These are phyloP conservation scores for Biscogniauxia sp. DNA, from an alignment of 2,329 filamentous ascomycete genomes.

Conservation along the genomic window DNA sequence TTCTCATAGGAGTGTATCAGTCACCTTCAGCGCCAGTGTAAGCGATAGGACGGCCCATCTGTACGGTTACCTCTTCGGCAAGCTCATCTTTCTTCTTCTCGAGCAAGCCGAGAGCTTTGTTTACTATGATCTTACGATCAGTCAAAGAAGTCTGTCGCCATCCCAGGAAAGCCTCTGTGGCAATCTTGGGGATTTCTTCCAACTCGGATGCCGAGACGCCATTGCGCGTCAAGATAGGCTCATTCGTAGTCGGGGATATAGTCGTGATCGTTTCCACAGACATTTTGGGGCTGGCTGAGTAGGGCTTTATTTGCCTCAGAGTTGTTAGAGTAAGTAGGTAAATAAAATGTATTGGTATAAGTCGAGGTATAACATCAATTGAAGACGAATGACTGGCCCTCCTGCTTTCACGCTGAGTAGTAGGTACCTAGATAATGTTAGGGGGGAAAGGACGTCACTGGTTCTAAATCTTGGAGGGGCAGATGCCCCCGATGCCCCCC, in stretches of 20 bases:
- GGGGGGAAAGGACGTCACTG: neutral
- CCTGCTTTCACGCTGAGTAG: too few species aligned
- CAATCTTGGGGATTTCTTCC: constrained; percentile 65
- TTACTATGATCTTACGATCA: constrained; percentile 77
- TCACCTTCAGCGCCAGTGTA: constrained; percentile 73
- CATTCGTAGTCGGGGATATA: constrained; percentile 87
- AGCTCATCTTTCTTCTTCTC: constrained; percentile 72
- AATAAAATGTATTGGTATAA: too few species aligned
- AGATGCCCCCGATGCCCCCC: neutral
- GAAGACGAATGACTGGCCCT: neutral
- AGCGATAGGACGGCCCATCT: constrained; percentile 92
- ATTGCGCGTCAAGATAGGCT: constrained; percentile 75
- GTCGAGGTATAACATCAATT: neutral
- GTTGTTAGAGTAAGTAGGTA: neutral
- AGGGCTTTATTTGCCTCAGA: neutral
- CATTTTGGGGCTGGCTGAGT: constrained; percentile 42
- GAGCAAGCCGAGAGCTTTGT: constrained; percentile 72
- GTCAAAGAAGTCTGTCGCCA: constrained; percentile 73
- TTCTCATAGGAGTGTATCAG: neutral
- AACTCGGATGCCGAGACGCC: constrained; percentile 71
- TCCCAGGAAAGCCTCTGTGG: constrained; percentile 71
- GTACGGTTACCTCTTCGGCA: constrained; percentile 80
- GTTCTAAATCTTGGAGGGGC: neutral
- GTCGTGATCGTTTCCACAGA: constrained; percentile 67
- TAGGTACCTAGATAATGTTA: too few species aligned